Evolutionary conservation across 2,329 filamentous ascomycete genomes (phyloP), one percentile per base, ranked within the genome.

Genomic region (Talaromyces sp.): DNA sequence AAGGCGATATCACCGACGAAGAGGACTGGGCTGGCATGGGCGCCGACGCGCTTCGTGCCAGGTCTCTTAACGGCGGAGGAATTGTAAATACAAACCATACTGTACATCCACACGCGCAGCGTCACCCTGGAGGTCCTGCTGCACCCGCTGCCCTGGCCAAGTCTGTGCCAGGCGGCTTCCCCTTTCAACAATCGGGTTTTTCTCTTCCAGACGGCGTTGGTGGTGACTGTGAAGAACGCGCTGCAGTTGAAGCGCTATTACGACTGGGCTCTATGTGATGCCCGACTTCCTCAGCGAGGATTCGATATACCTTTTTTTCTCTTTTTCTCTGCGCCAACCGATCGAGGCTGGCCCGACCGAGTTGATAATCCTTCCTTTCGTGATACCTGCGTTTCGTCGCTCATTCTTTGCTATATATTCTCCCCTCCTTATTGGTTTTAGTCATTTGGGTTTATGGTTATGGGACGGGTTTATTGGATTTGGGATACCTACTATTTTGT

Each of bases 1-100:
- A 97, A 55, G 89, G 89, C 67, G 91, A 96, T 71, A 84, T 90
- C 62, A 98, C 95, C 26, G 95, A 98, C 72, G 91, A 97, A 72
- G 93, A 98, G 76, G 93, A 98, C 76, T 97, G 93, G 93, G 91
- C 90, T 53, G 86, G 89, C 57, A 89, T 96, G 64, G 93, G 92
- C 58, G 91, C 93, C 31, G 91, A 89, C 58, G 90, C 91, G 65
- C 83, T 97, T 67, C 87, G 93, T 77, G 87, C 82, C 75, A 84
- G 77, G 78, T 86, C 75, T 70, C 78, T 78, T 68, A 80, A 73
- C 75, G 80, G 71, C 60, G 73, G 73, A 35, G 77, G 77, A 57
- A 72, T 77, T 61, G 65, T 77, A 52, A 69, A 72, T 62, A 70
- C 70, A 31, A 70, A 64, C 69, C 77, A 69, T 75, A 77, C 66